Evolutionary conservation across 1,139 yeast genomes (phyloP).

Genomic region (Yamadazyma trypodendri): DNA sequence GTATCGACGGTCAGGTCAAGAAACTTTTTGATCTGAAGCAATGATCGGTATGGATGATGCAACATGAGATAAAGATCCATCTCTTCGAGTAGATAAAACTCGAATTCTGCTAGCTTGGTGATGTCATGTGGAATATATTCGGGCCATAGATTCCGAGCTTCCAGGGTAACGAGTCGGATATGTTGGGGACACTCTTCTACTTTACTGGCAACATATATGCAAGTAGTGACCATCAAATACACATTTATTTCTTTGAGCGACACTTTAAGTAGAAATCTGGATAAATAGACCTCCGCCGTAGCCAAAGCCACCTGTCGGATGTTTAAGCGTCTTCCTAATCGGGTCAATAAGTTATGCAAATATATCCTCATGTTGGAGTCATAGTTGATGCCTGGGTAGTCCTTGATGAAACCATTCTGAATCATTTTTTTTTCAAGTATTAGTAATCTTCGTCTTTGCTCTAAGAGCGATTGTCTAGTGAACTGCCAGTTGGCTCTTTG

Average conservation of each 20-base stretch:
- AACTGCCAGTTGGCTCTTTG: constrained; percentile 46
- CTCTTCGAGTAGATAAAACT: constrained; percentile 89
- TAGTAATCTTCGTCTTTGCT: constrained; percentile 37
- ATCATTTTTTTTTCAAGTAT: constrained; percentile 45
- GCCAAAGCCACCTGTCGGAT: constrained; percentile 82
- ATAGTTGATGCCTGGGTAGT: constrained; percentile 45
- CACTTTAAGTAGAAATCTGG: constrained; percentile 71
- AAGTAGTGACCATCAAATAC: constrained; percentile 77
- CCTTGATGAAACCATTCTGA: constrained; percentile 47
- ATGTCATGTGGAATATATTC: constrained; percentile 91
- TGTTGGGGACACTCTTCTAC: constrained; percentile 96
- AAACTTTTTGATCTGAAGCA: constrained; percentile 59
- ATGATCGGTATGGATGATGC: constrained; percentile 85
- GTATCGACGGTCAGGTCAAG: constrained; percentile 24
- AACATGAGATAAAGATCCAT: constrained; percentile 76
- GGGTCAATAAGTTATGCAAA: constrained; percentile 65
- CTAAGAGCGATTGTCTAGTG: constrained; percentile 38
- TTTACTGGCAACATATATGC: constrained; percentile 87
- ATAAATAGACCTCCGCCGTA: constrained; percentile 81
- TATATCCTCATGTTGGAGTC: constrained; percentile 67
- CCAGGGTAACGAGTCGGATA: constrained; percentile 75
- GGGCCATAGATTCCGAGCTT: constrained; percentile 92
- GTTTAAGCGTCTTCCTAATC: constrained; percentile 74
- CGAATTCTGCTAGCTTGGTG: constrained; percentile 93
- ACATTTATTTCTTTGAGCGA: constrained; percentile 79